Evolutionary conservation across 768 basidiomycete genomes (phyloP).

Genomic region (Termitomyces sp.): DNA sequence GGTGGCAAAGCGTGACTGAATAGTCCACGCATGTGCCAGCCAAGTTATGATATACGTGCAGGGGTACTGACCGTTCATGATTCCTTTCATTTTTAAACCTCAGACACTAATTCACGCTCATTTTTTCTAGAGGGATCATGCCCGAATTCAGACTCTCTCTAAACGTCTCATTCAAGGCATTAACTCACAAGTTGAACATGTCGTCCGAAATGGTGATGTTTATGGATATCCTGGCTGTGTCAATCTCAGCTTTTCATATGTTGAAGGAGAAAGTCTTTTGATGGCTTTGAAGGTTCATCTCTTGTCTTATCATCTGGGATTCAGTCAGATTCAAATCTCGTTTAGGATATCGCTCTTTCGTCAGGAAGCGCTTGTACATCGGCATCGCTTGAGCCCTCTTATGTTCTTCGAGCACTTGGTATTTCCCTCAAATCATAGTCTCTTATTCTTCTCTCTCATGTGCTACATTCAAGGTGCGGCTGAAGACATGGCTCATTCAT

Average conservation of each 20-base stretch:
- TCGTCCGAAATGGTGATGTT: conserved; percentile 91
- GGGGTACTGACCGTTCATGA: conserved; percentile 77
- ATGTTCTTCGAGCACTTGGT: conserved; percentile 95
- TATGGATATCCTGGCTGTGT: conserved; percentile 95
- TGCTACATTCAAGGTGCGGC: conserved; percentile 65
- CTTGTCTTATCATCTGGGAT: conserved; percentile 1
- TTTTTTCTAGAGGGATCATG: conserved; percentile 69
- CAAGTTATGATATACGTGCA: conserved; percentile 74
- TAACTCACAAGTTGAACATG: conserved; percentile 81
- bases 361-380: conserved; percentile 99
- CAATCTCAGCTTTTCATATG: conserved; percentile 94
- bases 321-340: conserved; percentile 5
- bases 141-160: conserved; percentile 68
- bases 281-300: conserved; percentile 90
- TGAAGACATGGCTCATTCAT: conserved; percentile 99
- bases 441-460: background rate
- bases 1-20: conserved; percentile 36
- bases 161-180: conserved; percentile 81
- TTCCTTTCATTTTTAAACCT: background rate
- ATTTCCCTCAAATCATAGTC: conserved; percentile 16
- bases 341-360: conserved; percentile 91
- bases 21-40: conserved; percentile 37
- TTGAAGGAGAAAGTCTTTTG: conserved; percentile 94
- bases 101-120: conserved; percentile 20
- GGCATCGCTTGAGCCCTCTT: conserved; percentile 96